These are phyloP conservation scores for Candida germanica DNA, from an alignment of 805 yeast genomes.

Conservation along the genomic window DNA sequence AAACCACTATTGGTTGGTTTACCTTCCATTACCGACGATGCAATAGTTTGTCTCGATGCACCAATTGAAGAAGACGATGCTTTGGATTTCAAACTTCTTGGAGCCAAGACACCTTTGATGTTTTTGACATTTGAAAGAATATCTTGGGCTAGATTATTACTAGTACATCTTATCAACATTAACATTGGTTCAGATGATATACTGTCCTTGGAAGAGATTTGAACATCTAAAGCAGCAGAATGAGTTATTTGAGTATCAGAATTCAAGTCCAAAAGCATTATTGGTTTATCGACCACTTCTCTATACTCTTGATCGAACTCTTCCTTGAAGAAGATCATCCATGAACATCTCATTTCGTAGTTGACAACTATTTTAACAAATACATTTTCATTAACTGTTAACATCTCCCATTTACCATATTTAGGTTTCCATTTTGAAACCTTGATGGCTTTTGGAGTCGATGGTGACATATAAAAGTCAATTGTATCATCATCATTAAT, in stretches of 20 bases:
- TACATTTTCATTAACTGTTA: conserved; percentile 33
- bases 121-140: conserved; percentile 26
- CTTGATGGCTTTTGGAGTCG: conserved; percentile 33
- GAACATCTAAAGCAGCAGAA: conserved; percentile 40
- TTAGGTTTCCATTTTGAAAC: conserved; percentile 42
- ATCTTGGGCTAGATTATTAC: conserved; percentile 22
- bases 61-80: conserved; percentile 12
- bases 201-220: conserved; percentile 30
- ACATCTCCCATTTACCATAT: conserved; percentile 45
- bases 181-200: conserved; percentile 25
- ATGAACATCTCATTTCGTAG: conserved; percentile 29
- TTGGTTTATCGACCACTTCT: conserved; percentile 34
- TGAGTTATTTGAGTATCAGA: conserved; percentile 23
- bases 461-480: conserved; percentile 36
- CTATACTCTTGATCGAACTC: conserved; percentile 27
- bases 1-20: conserved; percentile 17
- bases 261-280: conserved; percentile 30
- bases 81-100: conserved; percentile 12
- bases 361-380: conserved; percentile 39
- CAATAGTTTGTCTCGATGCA: conserved; percentile 23
- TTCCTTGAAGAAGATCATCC: conserved; percentile 42
- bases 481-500: conserved; percentile 37
- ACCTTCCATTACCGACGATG: conserved; percentile 38
- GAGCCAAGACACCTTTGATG: conserved; percentile 23
- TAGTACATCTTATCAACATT: conserved; percentile 34